A percentile compares a stretch with the other conserved stretches of the same genome.
phyloP scores from a whole-genome alignment of 83 land plant species.

The Thuja plicata region DNA sequence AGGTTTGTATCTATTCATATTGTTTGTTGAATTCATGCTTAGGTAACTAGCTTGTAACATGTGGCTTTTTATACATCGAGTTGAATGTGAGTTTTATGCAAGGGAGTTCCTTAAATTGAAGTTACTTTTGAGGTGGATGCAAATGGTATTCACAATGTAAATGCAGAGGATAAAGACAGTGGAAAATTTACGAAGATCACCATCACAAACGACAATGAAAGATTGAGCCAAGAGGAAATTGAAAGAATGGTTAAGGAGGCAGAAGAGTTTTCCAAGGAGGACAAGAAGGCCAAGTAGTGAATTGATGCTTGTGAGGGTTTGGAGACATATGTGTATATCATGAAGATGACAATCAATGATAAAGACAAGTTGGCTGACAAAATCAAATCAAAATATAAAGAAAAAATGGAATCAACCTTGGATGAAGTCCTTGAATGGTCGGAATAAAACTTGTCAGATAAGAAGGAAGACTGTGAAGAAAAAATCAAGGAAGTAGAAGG shows the following conservation, averaged over 20 bases:
- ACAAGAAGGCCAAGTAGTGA: slow-evolving; percentile 52
- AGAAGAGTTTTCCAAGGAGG: slow-evolving; percentile 62
- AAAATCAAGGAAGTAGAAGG: slow-evolving; percentile 57
- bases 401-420: slow-evolving; percentile 58
- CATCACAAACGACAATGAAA: slow-evolving; percentile 76
- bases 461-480: slow-evolving; percentile 75
- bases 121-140: slow-evolving; percentile 93
- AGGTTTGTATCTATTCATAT: slow-evolving; percentile 32
- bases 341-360: slow-evolving; percentile 63
- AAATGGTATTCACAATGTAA: slow-evolving; percentile 82
- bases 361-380: slow-evolving; percentile 75
- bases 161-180: slow-evolving; percentile 76
- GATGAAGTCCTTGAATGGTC: slow-evolving; percentile 85
- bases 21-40: background rate
- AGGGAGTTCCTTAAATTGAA: slow-evolving; percentile 85
- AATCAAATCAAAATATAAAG: slow-evolving; percentile 69
- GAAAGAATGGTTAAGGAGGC: slow-evolving; percentile 60
- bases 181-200: slow-evolving; percentile 60
- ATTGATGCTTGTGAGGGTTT: slow-evolving; percentile 44
- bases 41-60: too few species aligned
- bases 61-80: background rate
- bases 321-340: slow-evolving; percentile 57
- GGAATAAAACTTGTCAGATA: slow-evolving; percentile 76
- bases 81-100: slow-evolving; percentile 15
- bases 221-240: slow-evolving; percentile 68